Evolutionary conservation across 306 rosid species (phyloP).

Genomic region (Arachis hypogaea): DNA sequence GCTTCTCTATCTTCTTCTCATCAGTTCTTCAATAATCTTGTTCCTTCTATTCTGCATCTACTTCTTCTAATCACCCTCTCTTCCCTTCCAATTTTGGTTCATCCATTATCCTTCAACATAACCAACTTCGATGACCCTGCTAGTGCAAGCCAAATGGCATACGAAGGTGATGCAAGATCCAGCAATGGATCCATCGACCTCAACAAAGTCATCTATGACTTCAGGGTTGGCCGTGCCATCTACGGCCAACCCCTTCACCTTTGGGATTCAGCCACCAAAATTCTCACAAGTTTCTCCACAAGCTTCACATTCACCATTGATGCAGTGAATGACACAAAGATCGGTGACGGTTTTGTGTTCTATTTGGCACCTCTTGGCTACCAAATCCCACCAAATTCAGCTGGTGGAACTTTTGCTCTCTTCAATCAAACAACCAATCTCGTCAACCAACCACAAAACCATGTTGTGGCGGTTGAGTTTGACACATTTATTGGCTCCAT

Average conservation of each 20-base stretch:
- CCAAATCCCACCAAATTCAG: conserved; percentile 45
- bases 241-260: conserved; percentile 37
- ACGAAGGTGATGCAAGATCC: conserved; percentile 38
- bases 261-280: conserved; percentile 20
- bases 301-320: conserved; percentile 38
- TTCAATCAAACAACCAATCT: conserved; percentile 45
- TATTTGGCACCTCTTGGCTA: conserved; percentile 32
- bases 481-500: conserved; percentile 36
- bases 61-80: neutral
- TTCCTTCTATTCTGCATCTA: neutral
- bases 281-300: conserved; percentile 32
- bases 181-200: conserved; percentile 43
- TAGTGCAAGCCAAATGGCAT: neutral
- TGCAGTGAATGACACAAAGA: neutral
- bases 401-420: conserved; percentile 39
- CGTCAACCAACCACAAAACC: conserved; percentile 20
- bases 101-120: conserved; percentile 40
- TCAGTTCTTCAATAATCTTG: neutral
- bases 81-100: neutral
- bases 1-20: neutral
- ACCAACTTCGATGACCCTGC: conserved; percentile 36
- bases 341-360: conserved; percentile 39
- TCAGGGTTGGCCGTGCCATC: conserved; percentile 43
- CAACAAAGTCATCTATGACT: conserved; percentile 36
- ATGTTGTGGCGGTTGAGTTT: conserved; percentile 42